A percentile compares a stretch with the other conserved stretches of the same genome.
Evolutionary conservation across 306 rosid species (phyloP).

Genomic region (Rosa lucieae): DNA sequence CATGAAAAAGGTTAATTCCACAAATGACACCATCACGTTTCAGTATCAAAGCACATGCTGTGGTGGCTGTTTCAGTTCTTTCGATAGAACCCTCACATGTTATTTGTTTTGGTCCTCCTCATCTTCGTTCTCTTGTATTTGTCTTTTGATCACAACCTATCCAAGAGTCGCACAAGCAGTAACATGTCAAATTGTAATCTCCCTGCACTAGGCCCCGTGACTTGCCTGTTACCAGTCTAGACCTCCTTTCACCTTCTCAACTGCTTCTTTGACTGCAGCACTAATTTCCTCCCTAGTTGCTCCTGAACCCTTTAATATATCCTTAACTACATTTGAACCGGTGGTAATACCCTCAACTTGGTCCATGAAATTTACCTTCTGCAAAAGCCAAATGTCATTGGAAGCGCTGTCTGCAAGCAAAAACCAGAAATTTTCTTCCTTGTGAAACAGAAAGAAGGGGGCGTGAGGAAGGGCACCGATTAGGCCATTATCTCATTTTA

Average conservation of each 20-base stretch:
- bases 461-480: constrained; percentile 90
- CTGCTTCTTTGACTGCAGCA: constrained; percentile 70
- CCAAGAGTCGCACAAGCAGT: constrained; percentile 89
- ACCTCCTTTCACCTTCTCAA: constrained; percentile 79
- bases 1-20: not conserved
- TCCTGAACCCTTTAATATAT: constrained; percentile 81
- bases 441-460: constrained; percentile 82
- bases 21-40: constrained; percentile 8
- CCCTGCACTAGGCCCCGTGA: constrained; percentile 89
- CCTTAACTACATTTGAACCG: constrained; percentile 81
- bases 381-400: constrained; percentile 82
- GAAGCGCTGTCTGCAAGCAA: constrained; percentile 74
- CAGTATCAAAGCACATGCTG: not conserved
- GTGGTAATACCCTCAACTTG: constrained; percentile 75
- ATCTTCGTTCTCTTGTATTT: constrained; percentile 45
- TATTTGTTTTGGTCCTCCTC: constrained; percentile 34
- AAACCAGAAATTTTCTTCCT: constrained; percentile 89
- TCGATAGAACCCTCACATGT: not conserved
- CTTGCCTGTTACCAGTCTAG: constrained; percentile 75
- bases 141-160: constrained; percentile 80
- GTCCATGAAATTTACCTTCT: constrained; percentile 90
- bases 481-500: constrained; percentile 65
- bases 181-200: constrained; percentile 70
- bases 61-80: constrained; percentile 17
- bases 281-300: constrained; percentile 68